Evolutionary conservation across 345 rosid species (phyloP).

Genomic region (Dipteronia sinensis): DNA sequence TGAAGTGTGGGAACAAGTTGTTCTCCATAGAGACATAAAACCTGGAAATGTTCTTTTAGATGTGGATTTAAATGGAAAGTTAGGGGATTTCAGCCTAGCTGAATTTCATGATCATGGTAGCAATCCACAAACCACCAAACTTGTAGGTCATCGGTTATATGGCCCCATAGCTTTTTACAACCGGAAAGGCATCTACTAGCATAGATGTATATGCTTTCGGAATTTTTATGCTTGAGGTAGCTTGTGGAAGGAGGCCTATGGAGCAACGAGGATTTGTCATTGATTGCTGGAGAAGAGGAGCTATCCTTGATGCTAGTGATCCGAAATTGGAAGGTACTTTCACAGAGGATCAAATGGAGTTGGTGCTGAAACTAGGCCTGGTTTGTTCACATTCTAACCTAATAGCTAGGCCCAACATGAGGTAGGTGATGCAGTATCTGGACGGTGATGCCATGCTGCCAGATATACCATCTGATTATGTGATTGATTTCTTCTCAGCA

Average conservation of each 20-base stretch:
- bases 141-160: conserved; percentile 48
- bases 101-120: conserved; percentile 40
- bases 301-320: conserved; percentile 20
- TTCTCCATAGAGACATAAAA: conserved; percentile 48
- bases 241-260: conserved; percentile 29
- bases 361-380: conserved; percentile 41
- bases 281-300: conserved; percentile 14
- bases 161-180: conserved; percentile 44
- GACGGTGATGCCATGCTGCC: conserved; percentile 19
- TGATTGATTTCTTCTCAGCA: not conserved
- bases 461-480: conserved; percentile 7
- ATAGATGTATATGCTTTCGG: conserved; percentile 5
- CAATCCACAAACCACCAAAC: conserved; percentile 27
- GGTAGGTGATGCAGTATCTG: no score
- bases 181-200: conserved; percentile 26
- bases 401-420: conserved; percentile 9
- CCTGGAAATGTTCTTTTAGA: conserved; percentile 44
- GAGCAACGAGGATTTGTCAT: conserved; percentile 31
- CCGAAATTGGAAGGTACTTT: no score
- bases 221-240: conserved; percentile 5
- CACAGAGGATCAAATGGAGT: no score
- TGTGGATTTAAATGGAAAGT: conserved; percentile 34
- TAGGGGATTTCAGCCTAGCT: conserved; percentile 48
- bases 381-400: conserved; percentile 30
- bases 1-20: conserved; percentile 49